These are phyloP conservation scores for Ganoderma sinense DNA, from an alignment of 1,284 basidiomycete genomes.

Conservation along the genomic window DNA sequence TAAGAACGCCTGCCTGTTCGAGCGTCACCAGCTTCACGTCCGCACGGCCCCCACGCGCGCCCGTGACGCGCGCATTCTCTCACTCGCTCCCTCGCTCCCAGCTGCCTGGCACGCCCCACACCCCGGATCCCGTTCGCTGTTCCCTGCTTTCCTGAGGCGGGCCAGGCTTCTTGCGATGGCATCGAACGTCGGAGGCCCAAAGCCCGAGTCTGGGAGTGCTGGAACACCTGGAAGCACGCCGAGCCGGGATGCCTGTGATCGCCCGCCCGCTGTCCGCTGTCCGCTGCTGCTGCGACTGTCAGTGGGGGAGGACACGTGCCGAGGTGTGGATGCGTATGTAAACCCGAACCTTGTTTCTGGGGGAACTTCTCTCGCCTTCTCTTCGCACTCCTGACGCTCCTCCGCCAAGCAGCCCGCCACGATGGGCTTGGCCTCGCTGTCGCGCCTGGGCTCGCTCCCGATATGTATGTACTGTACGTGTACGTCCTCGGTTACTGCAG, in stretches of 20 bases:
- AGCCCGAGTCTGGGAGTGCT: neutral
- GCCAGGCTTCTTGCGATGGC: neutral
- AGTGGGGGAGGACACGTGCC: conserved; percentile 12
- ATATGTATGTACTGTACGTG: neutral
- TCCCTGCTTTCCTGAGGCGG: neutral
- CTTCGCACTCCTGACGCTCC: neutral
- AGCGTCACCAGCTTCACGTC: neutral
- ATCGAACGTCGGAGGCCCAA: neutral
- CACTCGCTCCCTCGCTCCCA: neutral
- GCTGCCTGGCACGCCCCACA: neutral
- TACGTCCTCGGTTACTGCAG: neutral
- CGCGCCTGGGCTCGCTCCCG: neutral
- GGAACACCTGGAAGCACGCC: neutral
- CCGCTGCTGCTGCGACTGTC: neutral
- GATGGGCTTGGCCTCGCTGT: neutral
- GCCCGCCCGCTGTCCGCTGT: neutral
- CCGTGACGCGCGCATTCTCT: neutral
- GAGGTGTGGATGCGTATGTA: conserved; percentile 25
- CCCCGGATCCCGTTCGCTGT: neutral
- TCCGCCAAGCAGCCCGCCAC: neutral
- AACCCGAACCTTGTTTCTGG: conserved; percentile 20
- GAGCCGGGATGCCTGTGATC: neutral
- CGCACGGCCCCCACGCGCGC: neutral
- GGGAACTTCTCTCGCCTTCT: conserved; percentile 12
- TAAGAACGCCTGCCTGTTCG: neutral